These are phyloP conservation scores for Cucurbita argyrosperma DNA, from an alignment of 306 rosid species.

Conservation along the genomic window DNA sequence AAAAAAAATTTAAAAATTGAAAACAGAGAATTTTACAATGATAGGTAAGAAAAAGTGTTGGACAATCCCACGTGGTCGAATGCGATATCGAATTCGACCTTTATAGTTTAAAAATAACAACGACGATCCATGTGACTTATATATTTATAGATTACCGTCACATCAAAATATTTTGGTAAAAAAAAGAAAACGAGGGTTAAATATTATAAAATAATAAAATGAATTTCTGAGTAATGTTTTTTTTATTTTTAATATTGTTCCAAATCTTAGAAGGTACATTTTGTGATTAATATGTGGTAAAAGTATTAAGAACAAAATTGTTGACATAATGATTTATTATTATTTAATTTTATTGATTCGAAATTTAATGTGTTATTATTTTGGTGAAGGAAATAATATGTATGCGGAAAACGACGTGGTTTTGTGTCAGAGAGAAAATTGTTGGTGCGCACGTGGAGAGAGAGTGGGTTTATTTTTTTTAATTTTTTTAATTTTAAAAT, in stretches of 20 bases:
- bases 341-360: too few relatives aligned
- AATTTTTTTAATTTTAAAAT: too few relatives aligned
- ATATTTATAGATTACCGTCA: not conserved
- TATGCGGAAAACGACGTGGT: not conserved
- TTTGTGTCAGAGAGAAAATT: not conserved
- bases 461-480: not conserved
- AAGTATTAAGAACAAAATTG: too few relatives aligned
- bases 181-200: not conserved
- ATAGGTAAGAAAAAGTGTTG: not conserved
- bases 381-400: too few relatives aligned
- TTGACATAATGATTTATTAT: too few relatives aligned
- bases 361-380: too few relatives aligned
- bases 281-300: too few relatives aligned
- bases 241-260: too few relatives aligned
- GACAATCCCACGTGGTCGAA: not conserved
- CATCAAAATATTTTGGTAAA: not conserved
- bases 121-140: not conserved
- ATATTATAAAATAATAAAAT: too few relatives aligned
- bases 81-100: not conserved
- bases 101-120: not conserved
- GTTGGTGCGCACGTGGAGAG: conserved; percentile 4
- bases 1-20: not conserved
- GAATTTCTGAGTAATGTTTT: too few relatives aligned
- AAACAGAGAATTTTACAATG: not conserved
- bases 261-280: too few relatives aligned